Evolutionary conservation across 2,329 filamentous ascomycete genomes (phyloP), one percentile per base, ranked within the genome.

Genomic region (Aspergillus melleus): DNA sequence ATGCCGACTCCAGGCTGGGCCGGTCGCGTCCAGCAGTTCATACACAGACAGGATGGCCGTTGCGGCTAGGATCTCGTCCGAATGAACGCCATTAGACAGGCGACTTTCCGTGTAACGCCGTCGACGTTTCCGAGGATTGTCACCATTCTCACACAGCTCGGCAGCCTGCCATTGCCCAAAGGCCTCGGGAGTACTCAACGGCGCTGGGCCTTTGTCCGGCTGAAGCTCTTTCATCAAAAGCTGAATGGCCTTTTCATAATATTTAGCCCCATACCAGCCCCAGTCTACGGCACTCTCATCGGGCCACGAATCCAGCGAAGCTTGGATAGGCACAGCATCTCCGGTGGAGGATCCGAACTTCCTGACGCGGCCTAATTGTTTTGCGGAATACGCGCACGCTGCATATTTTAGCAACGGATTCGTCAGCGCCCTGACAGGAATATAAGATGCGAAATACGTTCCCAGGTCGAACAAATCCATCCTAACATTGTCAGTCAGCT

Each of bases 31-130:
- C n/a, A 89, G 76, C 60, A 89, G 86, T 63, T 90, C 87, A 68
- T 89, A 89, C 0, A 87, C 84, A 60, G 86, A 89, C 1, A 90
- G 73, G 14, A 90, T 88, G 0, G 87, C 86, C 2, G 86, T 86
- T 2, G 87, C 86, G 9, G 86, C 86, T 22, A 89, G 78, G 3
- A 88, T 79, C 59, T 89, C 86, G 64, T 88, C 86, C 0, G 75
- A 78, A 58, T 75, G 71, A 6, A 71, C 71, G 20, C 73, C 73
- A 70, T 78, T 70, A 9, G 74, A 74, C 16, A 76, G 66, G 42
- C 72, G 70, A 59, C 82, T 83, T 64, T 82, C 81, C 20, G 81
- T 75, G 49, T 70, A 68, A 47, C 74, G 70, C 55, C 73, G 63
- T 29, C 73, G 70, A 68, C 78, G 66, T 72, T 82, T 66, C 72